Base-by-base conservation (phyloP, 2,329 filamentous ascomycete genomes). In the Epichloe elymi region DNA sequence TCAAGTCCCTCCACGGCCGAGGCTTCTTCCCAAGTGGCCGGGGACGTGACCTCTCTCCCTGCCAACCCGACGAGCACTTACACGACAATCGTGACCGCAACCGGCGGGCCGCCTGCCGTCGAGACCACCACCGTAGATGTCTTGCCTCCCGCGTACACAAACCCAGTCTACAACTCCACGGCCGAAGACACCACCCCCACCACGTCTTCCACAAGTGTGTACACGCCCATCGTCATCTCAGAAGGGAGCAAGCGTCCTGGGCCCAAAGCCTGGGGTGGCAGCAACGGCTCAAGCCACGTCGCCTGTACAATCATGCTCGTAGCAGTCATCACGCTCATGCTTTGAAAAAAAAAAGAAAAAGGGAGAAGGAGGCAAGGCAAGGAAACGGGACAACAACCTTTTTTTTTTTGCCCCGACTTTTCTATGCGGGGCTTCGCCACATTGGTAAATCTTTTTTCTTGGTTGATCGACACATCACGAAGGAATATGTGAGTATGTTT, bases 281-380 rank as follows among this genome's bases (percentile, higher is more conserved):
- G 57, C 51, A 66, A 59, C 48, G 59, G 61, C 52, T 60, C 59
- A 19, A 61, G 64, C 53, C 63, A 64, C 50, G 58, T 69, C 26
- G 61, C 63, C 40, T 67, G 64, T 54, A 56, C 61, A 38, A 56
- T 70, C 55, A 63, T 72, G 63, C 56, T 70, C 49, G 52, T 68
- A 38, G 64, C 63, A 12, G 58, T 58, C 44, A 55, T 67, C 47
- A 61, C 66, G 59, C 61, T 66, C 39, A 52, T 64, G 44, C 53
- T 68, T 50, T 71, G 26, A 61, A 61, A 46, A 33, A 1, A 33
- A 33, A 38, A 10, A 44, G n/a, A 39, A 1, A 14, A 26, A 4
- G 17, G n/a, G 19, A 10, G 8, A 37, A 4, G 19, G 5, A 19
- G 17, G 14, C 26, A 15, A 19, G 17, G 14, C 26, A 15, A 37